A percentile compares a stretch with the other conserved stretches of the same genome.
phyloP scores from a whole-genome alignment of 192 early-diverging fungal species.

The Rhizoclosmatium sp. region DNA sequence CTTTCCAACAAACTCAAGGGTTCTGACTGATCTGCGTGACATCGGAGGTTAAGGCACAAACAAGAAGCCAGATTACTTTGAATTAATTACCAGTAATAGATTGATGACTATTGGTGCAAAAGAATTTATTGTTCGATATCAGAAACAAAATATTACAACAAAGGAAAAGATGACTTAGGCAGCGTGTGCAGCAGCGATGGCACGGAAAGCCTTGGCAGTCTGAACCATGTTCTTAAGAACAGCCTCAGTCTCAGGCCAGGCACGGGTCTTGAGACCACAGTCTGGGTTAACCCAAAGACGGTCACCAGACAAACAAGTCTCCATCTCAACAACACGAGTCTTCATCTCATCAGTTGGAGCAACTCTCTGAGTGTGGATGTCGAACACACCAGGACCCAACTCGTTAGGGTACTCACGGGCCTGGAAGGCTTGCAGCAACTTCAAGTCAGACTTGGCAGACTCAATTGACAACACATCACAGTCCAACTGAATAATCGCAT shows the following conservation, averaged over 20 bases:
- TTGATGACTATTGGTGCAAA: no score
- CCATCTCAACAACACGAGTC: conserved; percentile 80
- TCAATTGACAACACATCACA: conserved; percentile 96
- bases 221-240: conserved; percentile 81
- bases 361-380: conserved; percentile 98
- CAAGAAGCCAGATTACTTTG: no score
- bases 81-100: no score
- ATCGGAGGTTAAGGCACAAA: no score
- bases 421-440: conserved; percentile 90
- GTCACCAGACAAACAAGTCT: conserved; percentile 81
- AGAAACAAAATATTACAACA: no score
- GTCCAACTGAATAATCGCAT: conserved; percentile 89
- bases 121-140: no score
- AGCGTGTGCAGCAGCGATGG: background rate
- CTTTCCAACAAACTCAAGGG: no score
- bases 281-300: conserved; percentile 97
- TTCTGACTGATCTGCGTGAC: no score
- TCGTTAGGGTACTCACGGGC: conserved; percentile 83
- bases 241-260: conserved; percentile 91
- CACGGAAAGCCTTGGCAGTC: conserved; percentile 34
- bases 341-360: conserved; percentile 90
- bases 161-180: background rate
- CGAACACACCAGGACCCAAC: conserved; percentile 97
- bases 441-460: conserved; percentile 96
- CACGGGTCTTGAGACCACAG: conserved; percentile 96